These are phyloP conservation scores for Irpex rosettiformis DNA, from an alignment of 1,284 basidiomycete species.

Conservation along the genomic window DNA sequence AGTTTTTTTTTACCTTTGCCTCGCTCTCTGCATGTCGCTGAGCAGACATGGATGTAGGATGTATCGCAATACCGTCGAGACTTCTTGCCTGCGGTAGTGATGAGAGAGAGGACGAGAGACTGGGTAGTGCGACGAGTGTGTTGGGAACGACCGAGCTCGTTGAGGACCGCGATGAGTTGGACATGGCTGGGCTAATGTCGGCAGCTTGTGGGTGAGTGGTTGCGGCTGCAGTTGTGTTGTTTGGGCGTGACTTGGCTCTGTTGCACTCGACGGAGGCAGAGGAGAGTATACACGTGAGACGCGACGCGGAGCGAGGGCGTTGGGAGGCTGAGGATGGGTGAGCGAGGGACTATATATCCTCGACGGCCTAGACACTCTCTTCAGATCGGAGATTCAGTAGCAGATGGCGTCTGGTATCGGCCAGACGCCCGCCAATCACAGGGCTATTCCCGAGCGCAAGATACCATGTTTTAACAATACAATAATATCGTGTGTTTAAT, in stretches of 20 bases:
- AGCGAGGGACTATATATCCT: not conserved
- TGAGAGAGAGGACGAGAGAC: slow-evolving; percentile 61
- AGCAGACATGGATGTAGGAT: slow-evolving; percentile 65
- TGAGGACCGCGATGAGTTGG: slow-evolving; percentile 25
- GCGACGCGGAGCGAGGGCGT: not conserved
- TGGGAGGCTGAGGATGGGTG: not conserved
- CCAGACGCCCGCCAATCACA: not conserved
- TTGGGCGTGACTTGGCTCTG: not conserved
- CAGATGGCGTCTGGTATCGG: not conserved
- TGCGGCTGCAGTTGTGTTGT: not conserved
- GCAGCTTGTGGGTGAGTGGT: not conserved
- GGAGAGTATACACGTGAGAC: not conserved
- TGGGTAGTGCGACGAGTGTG: slow-evolving; percentile 65
- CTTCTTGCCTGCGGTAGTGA: slow-evolving; percentile 66
- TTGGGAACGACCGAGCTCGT: slow-evolving; percentile 30
- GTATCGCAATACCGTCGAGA: slow-evolving; percentile 58
- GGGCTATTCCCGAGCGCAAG: no score
- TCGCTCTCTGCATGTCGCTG: slow-evolving; percentile 65
- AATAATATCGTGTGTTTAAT: no score
- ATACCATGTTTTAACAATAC: no score
- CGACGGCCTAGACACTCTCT: not conserved
- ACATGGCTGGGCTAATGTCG: slow-evolving; percentile 22
- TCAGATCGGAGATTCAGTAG: not conserved
- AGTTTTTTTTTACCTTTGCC: slow-evolving; percentile 51
- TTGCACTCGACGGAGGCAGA: not conserved